Conservation (phyloP, 495 filamentous ascomycete genomes). For the Penicillium nucicola region DNA sequence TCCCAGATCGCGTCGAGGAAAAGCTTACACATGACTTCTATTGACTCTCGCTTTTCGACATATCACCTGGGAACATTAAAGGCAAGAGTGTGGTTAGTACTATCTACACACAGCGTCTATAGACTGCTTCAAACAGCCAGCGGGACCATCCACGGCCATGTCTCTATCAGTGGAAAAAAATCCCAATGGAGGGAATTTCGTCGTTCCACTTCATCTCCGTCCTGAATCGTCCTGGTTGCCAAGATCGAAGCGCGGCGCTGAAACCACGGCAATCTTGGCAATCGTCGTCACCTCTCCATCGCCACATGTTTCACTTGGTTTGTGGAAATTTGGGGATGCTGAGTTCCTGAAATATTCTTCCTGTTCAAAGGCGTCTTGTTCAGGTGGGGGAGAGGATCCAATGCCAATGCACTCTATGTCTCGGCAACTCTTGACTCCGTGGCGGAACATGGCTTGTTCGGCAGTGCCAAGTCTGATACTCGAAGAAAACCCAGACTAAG, state of each 20-base stretch:
- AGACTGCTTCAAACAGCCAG: too few relatives aligned
- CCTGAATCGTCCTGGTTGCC: background rate
- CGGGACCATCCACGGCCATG: too few relatives aligned
- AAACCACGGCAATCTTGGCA: slow-evolving; percentile 8
- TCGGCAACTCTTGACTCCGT: background rate
- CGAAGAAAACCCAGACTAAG: background rate
- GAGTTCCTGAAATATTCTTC: background rate
- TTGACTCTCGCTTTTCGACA: too few relatives aligned
- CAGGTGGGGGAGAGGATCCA: too few relatives aligned
- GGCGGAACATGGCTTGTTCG: background rate
- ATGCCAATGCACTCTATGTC: background rate
- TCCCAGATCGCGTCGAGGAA: too few relatives aligned
- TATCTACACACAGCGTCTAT: too few relatives aligned
- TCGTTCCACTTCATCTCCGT: background rate
- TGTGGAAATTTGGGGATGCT: slow-evolving; percentile 7
- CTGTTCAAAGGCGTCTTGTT: background rate
- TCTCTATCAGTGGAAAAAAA: too few relatives aligned
- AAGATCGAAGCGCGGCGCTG: slow-evolving; percentile 2
- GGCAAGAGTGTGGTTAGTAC: too few relatives aligned
- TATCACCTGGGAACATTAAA: too few relatives aligned
- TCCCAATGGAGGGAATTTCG: slow-evolving; percentile 8
- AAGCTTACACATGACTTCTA: too few relatives aligned
- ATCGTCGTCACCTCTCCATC: background rate
- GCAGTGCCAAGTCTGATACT: background rate
- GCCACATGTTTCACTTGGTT: slow-evolving; percentile 2